phyloP scores from a whole-genome alignment of 148 eudicot species.

The Rhododendron ovatum region DNA sequence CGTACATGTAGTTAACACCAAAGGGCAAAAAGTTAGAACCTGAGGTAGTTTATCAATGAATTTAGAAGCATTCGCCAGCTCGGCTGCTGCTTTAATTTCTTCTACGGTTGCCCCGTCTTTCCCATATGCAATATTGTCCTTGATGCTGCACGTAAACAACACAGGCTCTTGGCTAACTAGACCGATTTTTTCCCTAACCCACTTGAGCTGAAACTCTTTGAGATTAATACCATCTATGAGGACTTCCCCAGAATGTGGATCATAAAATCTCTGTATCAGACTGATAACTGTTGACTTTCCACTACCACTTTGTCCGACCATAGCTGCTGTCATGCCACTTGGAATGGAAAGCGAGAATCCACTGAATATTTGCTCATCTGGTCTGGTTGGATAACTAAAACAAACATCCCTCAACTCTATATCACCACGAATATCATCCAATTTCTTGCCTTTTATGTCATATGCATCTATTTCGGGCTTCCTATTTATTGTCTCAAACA shows the following conservation, averaged over 20 bases:
- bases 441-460: constrained; percentile 33
- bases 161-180: constrained; percentile 75
- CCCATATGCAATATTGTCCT: constrained; percentile 58
- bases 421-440: constrained; percentile 49
- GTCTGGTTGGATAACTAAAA: constrained; percentile 58
- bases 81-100: constrained; percentile 57
- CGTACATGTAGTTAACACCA: background rate
- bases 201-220: constrained; percentile 52
- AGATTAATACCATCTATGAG: constrained; percentile 48
- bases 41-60: constrained; percentile 62
- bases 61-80: constrained; percentile 68
- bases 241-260: constrained; percentile 56
- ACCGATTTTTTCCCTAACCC: constrained; percentile 57
- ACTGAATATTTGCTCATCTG: constrained; percentile 53
- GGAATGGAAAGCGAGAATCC: constrained; percentile 51
- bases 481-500: constrained; percentile 55
- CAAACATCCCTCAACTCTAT: constrained; percentile 44
- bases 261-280: constrained; percentile 56
- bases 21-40: constrained; percentile 19
- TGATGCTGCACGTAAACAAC: constrained; percentile 52
- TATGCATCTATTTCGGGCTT: constrained; percentile 53
- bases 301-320: constrained; percentile 68
- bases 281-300: constrained; percentile 65
- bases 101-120: constrained; percentile 48
- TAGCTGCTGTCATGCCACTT: constrained; percentile 52